Evolutionary conservation across 345 rosid genomes (phyloP), one percentile per base, ranked within the genome.

Genomic region (Erysimum cheiranthoides): DNA sequence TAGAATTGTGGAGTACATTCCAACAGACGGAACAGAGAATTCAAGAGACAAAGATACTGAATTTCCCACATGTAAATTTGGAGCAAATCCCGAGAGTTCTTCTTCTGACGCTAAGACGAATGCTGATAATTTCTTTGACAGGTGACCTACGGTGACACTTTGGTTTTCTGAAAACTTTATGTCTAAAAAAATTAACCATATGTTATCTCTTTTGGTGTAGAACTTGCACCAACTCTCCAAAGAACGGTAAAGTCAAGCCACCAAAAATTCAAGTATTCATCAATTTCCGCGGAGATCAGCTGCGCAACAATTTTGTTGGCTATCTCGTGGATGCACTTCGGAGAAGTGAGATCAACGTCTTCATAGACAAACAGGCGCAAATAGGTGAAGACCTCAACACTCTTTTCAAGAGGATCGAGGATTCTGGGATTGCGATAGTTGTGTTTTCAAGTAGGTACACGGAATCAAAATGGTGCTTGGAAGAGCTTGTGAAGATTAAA

Each of bases 401-500:
- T 17, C 64, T 69, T 27, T 42, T 69, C 13, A n/a, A n/a, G 39
- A 70, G 58, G 40, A 74, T 74, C 0, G 28, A 58, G 27, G 62
- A 35, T 4, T 58, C 62, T n/a, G 27, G 62, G 27, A 58, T 58
- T 32, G 62, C 62, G 6, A 56, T 56, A 56, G 61, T 58, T 58
- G 62, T 58, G 25, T 89, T 57, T 89, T 94, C 0, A 83, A 46
- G n/a, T n/a, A n/a, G n/a, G n/a, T n/a, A n/a, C n/a, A n/a, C n/a
- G n/a, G n/a, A n/a, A n/a, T n/a, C n/a, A n/a, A n/a, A n/a, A n/a
- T n/a, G n/a, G n/a, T n/a, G n/a, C n/a, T n/a, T n/a, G n/a, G n/a
- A n/a, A n/a, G n/a, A n/a, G n/a, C n/a, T n/a, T n/a, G n/a, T n/a
- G n/a, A n/a, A n/a, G n/a, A n/a, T n/a, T n/a, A n/a, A n/a, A 32